Evolutionary conservation across 768 basidiomycete species (phyloP).

Genomic region (Lyophyllum decastes): DNA sequence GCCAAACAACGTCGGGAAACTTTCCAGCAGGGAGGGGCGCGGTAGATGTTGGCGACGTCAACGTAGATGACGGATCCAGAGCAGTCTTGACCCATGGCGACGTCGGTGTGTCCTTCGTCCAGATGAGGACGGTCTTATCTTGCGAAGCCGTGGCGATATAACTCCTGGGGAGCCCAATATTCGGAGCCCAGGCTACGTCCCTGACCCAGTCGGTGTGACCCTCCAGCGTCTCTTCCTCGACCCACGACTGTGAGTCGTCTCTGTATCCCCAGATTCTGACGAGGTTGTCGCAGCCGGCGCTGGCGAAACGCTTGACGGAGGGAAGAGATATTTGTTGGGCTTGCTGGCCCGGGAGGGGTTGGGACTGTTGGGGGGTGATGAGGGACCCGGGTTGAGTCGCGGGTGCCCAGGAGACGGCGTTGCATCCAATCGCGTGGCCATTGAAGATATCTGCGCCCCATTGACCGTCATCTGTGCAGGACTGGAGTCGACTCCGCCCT

Average conservation of each 20-base stretch:
- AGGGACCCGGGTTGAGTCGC: slow-evolving; percentile 85
- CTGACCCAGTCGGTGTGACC: slow-evolving; percentile 98
- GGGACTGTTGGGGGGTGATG: slow-evolving; percentile 63
- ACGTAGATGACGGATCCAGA: slow-evolving; percentile 68
- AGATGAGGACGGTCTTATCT: slow-evolving; percentile 88
- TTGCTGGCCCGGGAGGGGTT: slow-evolving; percentile 48
- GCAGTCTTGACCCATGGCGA: slow-evolving; percentile 79
- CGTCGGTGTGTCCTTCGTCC: slow-evolving; percentile 82
- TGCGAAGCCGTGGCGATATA: slow-evolving; percentile 97
- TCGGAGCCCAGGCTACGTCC: slow-evolving; percentile 99
- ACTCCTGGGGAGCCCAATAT: slow-evolving; percentile 90
- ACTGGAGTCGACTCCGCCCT: background rate
- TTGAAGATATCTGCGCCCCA: slow-evolving; percentile 96
- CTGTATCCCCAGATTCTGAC: slow-evolving; percentile 93
- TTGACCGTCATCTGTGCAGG: slow-evolving; percentile 86
- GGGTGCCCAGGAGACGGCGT: slow-evolving; percentile 97
- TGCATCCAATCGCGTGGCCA: slow-evolving; percentile 95
- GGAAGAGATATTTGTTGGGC: slow-evolving; percentile 38
- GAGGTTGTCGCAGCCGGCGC: slow-evolving; percentile 94
- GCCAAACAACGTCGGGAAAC: slow-evolving; percentile 98
- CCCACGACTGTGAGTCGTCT: slow-evolving; percentile 87
- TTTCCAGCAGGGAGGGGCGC: slow-evolving; percentile 61
- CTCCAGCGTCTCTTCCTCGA: slow-evolving; percentile 86
- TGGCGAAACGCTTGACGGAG: slow-evolving; percentile 91
- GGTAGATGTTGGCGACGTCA: slow-evolving; percentile 44